phyloP scores from a whole-genome alignment of 495 filamentous ascomycete species.

The Cercophora scortea region DNA sequence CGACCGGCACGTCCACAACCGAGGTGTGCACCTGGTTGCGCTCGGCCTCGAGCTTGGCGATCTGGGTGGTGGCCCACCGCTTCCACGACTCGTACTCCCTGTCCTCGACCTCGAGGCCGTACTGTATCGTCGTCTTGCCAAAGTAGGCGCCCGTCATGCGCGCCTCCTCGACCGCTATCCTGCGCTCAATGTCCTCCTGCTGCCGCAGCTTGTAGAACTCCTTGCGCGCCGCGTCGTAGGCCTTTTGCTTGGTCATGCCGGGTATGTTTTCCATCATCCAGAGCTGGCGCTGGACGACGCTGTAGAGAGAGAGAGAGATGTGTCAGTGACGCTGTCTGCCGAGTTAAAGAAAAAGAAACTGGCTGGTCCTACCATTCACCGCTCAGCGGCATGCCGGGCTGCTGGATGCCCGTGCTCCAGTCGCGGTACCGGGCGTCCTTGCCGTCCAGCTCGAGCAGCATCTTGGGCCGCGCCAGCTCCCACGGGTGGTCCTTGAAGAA shows the following conservation, averaged over 20 bases:
- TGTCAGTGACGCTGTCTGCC: not conserved
- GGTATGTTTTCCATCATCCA: slow-evolving; percentile 63
- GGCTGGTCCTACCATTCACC: slow-evolving; percentile 68
- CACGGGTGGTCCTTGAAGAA: slow-evolving; percentile 95
- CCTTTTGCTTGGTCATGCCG: slow-evolving; percentile 49
- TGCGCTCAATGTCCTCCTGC: slow-evolving; percentile 70
- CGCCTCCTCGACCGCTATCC: slow-evolving; percentile 85
- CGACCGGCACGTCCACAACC: slow-evolving; percentile 12
- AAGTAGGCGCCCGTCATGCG: slow-evolving; percentile 78
- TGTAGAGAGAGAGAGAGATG: slow-evolving; percentile 21
- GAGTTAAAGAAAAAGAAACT: too few species aligned
- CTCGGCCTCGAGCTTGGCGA: slow-evolving; percentile 33
- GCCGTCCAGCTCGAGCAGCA: slow-evolving; percentile 80
- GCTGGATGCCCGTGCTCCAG: slow-evolving; percentile 68
- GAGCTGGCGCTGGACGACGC: slow-evolving; percentile 87
- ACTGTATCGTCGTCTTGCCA: slow-evolving; percentile 60
- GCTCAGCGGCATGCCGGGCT: slow-evolving; percentile 70
- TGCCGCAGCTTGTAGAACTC: slow-evolving; percentile 87
- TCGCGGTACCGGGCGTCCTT: slow-evolving; percentile 66
- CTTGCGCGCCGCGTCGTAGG: slow-evolving; percentile 82
- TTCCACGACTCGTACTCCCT: slow-evolving; percentile 72
- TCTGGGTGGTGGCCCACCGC: slow-evolving; percentile 57
- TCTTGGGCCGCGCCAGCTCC: slow-evolving; percentile 84
- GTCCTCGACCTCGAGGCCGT: slow-evolving; percentile 80
- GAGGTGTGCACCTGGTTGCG: slow-evolving; percentile 39